phyloP scores from a whole-genome alignment of 169 alveolate genomes.

The Perkinsus marinus region DNA sequence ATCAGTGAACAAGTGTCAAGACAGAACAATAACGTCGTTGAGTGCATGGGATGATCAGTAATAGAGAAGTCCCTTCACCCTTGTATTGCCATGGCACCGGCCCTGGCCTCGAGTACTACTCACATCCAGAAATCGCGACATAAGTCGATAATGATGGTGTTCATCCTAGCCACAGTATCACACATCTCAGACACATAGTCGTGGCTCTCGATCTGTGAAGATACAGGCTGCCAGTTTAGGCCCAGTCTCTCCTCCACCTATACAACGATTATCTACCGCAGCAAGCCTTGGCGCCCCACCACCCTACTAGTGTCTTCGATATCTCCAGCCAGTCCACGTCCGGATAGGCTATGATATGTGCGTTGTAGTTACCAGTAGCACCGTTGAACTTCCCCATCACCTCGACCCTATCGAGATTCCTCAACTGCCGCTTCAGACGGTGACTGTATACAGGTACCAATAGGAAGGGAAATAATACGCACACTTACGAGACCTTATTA shows the following conservation, averaged over 20 bases:
- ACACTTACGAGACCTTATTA: conserved; percentile 11
- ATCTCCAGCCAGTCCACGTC: conserved; percentile 66
- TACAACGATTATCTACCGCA: not conserved
- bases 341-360: conserved; percentile 74
- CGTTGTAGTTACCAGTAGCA: conserved; percentile 88
- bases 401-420: conserved; percentile 25
- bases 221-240: conserved; percentile 66
- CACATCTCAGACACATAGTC: conserved; percentile 68
- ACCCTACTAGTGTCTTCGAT: conserved; percentile 46
- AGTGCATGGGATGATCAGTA: too few species aligned
- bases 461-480: not conserved
- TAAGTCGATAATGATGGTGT: conserved; percentile 70
- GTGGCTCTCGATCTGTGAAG: conserved; percentile 87
- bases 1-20: too few species aligned
- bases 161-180: conserved; percentile 54
- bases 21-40: too few species aligned
- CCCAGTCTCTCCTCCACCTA: conserved; percentile 43
- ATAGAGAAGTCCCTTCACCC: too few species aligned
- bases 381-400: conserved; percentile 83
- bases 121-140: conserved; percentile 86
- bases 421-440: conserved; percentile 6
- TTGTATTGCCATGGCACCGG: too few species aligned
- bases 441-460: not conserved
- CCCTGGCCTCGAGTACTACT: too few species aligned
- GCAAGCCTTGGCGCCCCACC: too few species aligned